phyloP scores from a whole-genome alignment of 2,329 filamentous ascomycete species.

The Thermoascus crustaceus region DNA sequence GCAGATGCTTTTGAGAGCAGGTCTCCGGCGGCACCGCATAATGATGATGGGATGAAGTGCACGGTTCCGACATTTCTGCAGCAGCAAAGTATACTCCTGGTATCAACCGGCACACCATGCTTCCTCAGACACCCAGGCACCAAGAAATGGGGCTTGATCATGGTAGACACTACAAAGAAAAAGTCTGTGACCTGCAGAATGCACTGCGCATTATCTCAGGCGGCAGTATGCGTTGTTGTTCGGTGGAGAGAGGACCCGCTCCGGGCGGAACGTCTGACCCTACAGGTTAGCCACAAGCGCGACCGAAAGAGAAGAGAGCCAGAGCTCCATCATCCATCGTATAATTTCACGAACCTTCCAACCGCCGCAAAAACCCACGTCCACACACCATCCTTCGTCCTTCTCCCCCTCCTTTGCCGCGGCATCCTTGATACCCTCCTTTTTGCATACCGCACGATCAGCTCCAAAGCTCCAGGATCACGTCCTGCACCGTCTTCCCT shows the following conservation, averaged over 20 bases:
- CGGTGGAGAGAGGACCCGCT: slow-evolving; percentile 17
- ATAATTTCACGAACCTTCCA: slow-evolving; percentile 13
- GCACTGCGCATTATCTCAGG: too few species aligned
- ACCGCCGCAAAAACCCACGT: slow-evolving; percentile 3
- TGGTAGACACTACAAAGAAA: too few species aligned
- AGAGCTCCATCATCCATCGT: slow-evolving; percentile 7
- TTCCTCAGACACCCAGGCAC: too few species aligned
- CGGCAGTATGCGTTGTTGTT: slow-evolving; percentile 7
- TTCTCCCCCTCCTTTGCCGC: slow-evolving; percentile 1
- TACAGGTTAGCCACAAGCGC: slow-evolving; percentile 8
- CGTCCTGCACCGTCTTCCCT: slow-evolving; percentile 38
- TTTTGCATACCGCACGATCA: slow-evolving; percentile 7
- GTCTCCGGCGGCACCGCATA: too few species aligned
- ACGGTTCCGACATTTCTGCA: too few species aligned
- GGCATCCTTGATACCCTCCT: slow-evolving; percentile 3
- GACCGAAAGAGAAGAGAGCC: slow-evolving; percentile 11
- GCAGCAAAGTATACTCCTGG: too few species aligned
- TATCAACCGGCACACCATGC: too few species aligned
- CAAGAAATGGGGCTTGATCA: too few species aligned
- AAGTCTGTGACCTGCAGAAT: too few species aligned
- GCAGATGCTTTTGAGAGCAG: too few species aligned
- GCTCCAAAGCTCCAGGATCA: slow-evolving; percentile 19
- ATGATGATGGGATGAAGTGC: too few species aligned
- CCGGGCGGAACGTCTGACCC: slow-evolving; percentile 8
- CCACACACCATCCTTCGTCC: slow-evolving; percentile 4